A percentile compares a stretch with the other conserved stretches of the same genome.
Conservation (phyloP, 371 early-diverging fungal species). For the Rhizopus arrhizus region DNA sequence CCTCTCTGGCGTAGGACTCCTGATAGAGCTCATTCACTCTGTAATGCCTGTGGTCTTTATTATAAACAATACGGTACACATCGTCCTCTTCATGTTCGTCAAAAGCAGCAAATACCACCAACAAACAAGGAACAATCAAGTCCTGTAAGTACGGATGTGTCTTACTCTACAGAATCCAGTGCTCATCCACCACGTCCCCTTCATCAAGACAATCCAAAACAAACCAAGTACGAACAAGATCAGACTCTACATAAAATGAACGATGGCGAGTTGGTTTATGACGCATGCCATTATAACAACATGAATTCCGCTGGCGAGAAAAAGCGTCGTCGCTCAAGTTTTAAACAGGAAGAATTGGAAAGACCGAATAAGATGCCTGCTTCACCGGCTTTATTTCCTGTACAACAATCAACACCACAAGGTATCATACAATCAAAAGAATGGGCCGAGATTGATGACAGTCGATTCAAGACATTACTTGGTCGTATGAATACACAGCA, state of each 20-base stretch:
- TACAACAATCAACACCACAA: not conserved
- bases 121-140: slow-evolving; percentile 13
- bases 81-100: slow-evolving; percentile 67
- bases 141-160: not conserved
- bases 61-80: slow-evolving; percentile 74
- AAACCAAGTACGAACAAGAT: slow-evolving; percentile 74
- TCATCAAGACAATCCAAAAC: slow-evolving; percentile 16
- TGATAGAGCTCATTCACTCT: slow-evolving; percentile 74
- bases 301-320: not conserved
- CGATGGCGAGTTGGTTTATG: slow-evolving; percentile 81
- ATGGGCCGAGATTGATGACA: slow-evolving; percentile 46
- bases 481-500: slow-evolving; percentile 56
- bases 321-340: slow-evolving; percentile 17
- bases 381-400: slow-evolving; percentile 17
- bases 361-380: slow-evolving; percentile 7
- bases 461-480: slow-evolving; percentile 48
- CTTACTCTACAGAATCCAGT: slow-evolving; percentile 5
- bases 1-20: slow-evolving; percentile 86
- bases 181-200: slow-evolving; percentile 23
- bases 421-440: slow-evolving; percentile 37
- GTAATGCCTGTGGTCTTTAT: slow-evolving; percentile 87
- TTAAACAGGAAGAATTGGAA: slow-evolving; percentile 3
- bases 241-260: slow-evolving; percentile 86
- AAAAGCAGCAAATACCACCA: slow-evolving; percentile 44
- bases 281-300: slow-evolving; percentile 80